Conservation (phyloP, 768 basidiomycete genomes). For the Hericium erinaceus region DNA sequence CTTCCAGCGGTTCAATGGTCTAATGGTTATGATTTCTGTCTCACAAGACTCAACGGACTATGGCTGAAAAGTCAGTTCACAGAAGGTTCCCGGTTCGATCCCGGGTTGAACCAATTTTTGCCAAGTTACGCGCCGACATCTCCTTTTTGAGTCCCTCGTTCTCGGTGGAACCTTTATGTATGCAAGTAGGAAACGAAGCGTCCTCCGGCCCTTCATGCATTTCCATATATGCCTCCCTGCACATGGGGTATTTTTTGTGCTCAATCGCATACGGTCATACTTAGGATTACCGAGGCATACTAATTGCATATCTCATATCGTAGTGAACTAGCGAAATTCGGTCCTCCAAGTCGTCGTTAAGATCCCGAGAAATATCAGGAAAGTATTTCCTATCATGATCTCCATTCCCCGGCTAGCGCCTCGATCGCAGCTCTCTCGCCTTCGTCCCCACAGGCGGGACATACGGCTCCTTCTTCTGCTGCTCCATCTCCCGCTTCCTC, state of each 20-base stretch:
- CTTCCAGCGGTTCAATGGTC: slow-evolving; percentile 38
- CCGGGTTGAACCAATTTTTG: slow-evolving; percentile 29
- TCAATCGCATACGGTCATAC: background rate
- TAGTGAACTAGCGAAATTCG: too few relatives aligned
- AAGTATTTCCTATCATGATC: background rate
- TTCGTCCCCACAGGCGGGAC: background rate
- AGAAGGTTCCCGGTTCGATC: slow-evolving; percentile 41
- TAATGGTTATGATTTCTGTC: slow-evolving; percentile 43
- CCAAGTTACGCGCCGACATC: too few relatives aligned
- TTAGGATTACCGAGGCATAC: too few relatives aligned
- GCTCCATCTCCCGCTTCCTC: background rate
- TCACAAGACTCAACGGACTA: slow-evolving; percentile 19
- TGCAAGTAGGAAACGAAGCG: too few relatives aligned
- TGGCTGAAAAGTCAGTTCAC: slow-evolving; percentile 16
- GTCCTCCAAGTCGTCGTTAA: too few relatives aligned
- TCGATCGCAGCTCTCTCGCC: background rate
- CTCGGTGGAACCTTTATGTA: too few relatives aligned
- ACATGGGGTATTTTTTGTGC: background rate
- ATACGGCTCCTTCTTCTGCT: background rate
- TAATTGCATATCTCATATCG: too few relatives aligned
- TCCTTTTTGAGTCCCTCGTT: too few relatives aligned
- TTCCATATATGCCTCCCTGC: background rate
- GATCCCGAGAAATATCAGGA: background rate
- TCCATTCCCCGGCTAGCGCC: background rate
- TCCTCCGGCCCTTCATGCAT: background rate